Evolutionary conservation across 164 flowering plant genomes (phyloP), one percentile per base, ranked within the genome.

Genomic region (Umbellularia californica): DNA sequence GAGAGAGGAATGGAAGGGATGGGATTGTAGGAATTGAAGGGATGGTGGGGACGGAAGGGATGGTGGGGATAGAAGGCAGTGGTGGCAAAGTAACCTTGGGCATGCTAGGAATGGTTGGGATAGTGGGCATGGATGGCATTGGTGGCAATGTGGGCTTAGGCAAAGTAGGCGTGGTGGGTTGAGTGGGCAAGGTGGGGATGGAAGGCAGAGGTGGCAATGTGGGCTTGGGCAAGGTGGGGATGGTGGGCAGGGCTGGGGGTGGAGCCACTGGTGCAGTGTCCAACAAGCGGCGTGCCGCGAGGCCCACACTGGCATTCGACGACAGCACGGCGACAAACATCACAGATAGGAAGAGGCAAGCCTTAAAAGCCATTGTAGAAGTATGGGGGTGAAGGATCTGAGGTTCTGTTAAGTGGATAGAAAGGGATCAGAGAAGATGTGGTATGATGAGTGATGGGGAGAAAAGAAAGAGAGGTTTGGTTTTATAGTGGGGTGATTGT

Each of bases 261-360:
- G 24, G 24, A 10, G 23, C 65, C 24, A 23, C 65, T 11, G 65
- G 27, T 10, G 19, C 2, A 63, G 25, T n/a, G 10, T 63, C 27
- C 65, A 10, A 22, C 25, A 63, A 63, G n/a, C n/a, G 65, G 65
- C 65, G 65, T n/a, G 65, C 65, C 24, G 65, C 65, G 25, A n/a
- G 65, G 65, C 65, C 23, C 22, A 22, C 12, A 22, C 65, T 28
- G n/a, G 22, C 12, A 22, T 22, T 23, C 65, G 20, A 22, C 28
- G 24, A 63, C n/a, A 22, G 27, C 19, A 14, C 60, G 24, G 20
- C 27, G 13, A 63, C 65, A 63, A 63, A 22, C 11, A 58, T 15
- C 62, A n/a, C 24, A 63, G 12, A 63, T 5, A 63, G n/a, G 65
- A 63, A 22, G 65, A 63, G 13, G 65, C 24, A 23, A 23, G 65